These are phyloP conservation scores for Triticum dicoccoides DNA, from an alignment of 176 grass and related monocot genomes.

Conservation along the genomic window DNA sequence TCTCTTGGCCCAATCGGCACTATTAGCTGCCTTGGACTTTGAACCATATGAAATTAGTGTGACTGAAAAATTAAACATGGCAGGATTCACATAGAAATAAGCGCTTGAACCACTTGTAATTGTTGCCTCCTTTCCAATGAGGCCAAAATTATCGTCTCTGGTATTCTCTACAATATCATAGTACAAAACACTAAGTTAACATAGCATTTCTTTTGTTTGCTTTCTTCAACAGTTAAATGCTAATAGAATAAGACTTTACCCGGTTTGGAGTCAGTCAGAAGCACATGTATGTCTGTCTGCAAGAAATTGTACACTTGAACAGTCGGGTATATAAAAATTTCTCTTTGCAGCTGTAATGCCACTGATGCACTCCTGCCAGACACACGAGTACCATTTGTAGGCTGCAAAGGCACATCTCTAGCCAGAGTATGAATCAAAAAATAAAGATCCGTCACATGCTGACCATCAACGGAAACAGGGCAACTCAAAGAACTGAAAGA, in stretches of 20 bases:
- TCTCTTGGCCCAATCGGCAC: slow-evolving; percentile 60
- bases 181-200: slow-evolving; percentile 21
- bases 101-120: slow-evolving; percentile 66
- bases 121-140: slow-evolving; percentile 53
- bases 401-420: slow-evolving; percentile 72
- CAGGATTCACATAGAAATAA: slow-evolving; percentile 83
- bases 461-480: slow-evolving; percentile 48
- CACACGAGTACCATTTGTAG: slow-evolving; percentile 40
- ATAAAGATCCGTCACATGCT: slow-evolving; percentile 59
- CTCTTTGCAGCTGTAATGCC: slow-evolving; percentile 64
- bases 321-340: slow-evolving; percentile 86
- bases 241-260: slow-evolving; percentile 46
- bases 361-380: slow-evolving; percentile 49
- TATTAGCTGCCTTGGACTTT: slow-evolving; percentile 68
- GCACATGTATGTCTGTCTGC: slow-evolving; percentile 60
- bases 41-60: slow-evolving; percentile 60
- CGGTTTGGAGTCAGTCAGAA: slow-evolving; percentile 56
- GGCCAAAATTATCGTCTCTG: slow-evolving; percentile 32
- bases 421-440: slow-evolving; percentile 69
- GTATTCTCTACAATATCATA: slow-evolving; percentile 58
- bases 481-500: slow-evolving; percentile 74
- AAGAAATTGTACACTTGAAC: slow-evolving; percentile 84
- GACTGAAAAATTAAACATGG: slow-evolving; percentile 57
- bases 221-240: slow-evolving; percentile 30
- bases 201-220: slow-evolving; percentile 17